Base-by-base conservation (phyloP, 495 filamentous ascomycete genomes). In the Aspergillus egyptiacus region DNA sequence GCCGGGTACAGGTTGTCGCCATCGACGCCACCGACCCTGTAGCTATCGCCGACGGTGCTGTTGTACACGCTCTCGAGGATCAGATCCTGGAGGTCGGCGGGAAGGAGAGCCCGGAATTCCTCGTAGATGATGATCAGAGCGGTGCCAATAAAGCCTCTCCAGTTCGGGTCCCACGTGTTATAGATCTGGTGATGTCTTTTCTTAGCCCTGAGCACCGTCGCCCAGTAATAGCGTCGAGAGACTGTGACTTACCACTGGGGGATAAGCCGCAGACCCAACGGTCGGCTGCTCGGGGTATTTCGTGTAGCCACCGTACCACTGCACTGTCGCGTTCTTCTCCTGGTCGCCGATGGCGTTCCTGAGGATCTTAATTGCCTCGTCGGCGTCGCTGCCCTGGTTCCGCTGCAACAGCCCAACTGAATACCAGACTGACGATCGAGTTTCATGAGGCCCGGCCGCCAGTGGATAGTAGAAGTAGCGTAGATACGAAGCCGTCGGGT, bases 1-100 rank as follows among this genome's bases (percentile, higher is more conserved):
- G 65, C 64, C 1, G 70, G 70, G 41, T 70, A 71, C 5, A 71
- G 50, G 38, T 73, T 73, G 24, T 73, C 70, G n/a, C 50, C 60
- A 27, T 73, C 67, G 10, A 71, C 63, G 6, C 67, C 68, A 20
- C 68, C 68, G 32, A 73, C 70, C 5, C 70, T 63, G 25, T 73
- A 73, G 9, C 45, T 48, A 39, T 73, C 70, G 1, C 70, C 70
- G 19, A 64, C 52, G 4, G 68, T 68, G 15, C 49, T 57, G 49
- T 69, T 67, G 42, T 63, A 58, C 5, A 71, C 45, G 17, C 60
- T 65, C 9, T 61, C 58, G 13, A 63, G 55, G 20, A 73, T 56
- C 20, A 69, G 51, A 9, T 40, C 18, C 4, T 61, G 57, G 8
- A 64, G 55, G 18, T 59, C 50, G 9, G 24, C 33, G 6, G 61